Conservation (phyloP, 140 eudicot species). For the Flaveria floridana region DNA sequence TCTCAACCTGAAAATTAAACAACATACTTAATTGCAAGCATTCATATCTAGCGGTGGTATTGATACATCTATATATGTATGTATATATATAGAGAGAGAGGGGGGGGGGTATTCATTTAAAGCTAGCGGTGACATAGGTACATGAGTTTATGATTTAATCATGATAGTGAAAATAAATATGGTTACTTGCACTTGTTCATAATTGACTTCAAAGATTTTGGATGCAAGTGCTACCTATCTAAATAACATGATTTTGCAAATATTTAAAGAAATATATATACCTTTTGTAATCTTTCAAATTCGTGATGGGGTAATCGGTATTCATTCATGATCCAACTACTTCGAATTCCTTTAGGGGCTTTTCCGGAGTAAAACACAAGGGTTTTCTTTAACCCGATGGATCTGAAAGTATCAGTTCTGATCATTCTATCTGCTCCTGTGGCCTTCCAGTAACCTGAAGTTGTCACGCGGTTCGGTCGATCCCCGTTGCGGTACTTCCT, state of each 20-base stretch:
- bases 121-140: constrained; percentile 42
- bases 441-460: constrained; percentile 97
- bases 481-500: constrained; percentile 93
- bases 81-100: background rate
- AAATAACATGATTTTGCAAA: background rate
- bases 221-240: too few species aligned
- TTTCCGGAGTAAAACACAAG: constrained; percentile 94
- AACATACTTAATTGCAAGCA: constrained; percentile 14
- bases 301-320: constrained; percentile 92
- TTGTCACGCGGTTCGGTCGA: constrained; percentile 89
- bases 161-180: background rate
- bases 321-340: constrained; percentile 97
- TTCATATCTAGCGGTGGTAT: constrained; percentile 32
- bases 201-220: too few species aligned
- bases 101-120: constrained; percentile 24
- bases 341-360: constrained; percentile 92
- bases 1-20: constrained; percentile 64
- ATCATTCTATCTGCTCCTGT: constrained; percentile 98
- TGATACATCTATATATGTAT: background rate
- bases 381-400: constrained; percentile 90
- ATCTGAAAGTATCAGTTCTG: constrained; percentile 53
- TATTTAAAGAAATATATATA: constrained; percentile 6
- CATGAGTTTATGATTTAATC: constrained; percentile 2
- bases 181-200: background rate
- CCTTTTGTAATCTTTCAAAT: constrained; percentile 90